A percentile compares a stretch with the other conserved stretches of the same genome.
Conservation (phyloP, 441 rosid genomes). For the Erodium moschatum region DNA sequence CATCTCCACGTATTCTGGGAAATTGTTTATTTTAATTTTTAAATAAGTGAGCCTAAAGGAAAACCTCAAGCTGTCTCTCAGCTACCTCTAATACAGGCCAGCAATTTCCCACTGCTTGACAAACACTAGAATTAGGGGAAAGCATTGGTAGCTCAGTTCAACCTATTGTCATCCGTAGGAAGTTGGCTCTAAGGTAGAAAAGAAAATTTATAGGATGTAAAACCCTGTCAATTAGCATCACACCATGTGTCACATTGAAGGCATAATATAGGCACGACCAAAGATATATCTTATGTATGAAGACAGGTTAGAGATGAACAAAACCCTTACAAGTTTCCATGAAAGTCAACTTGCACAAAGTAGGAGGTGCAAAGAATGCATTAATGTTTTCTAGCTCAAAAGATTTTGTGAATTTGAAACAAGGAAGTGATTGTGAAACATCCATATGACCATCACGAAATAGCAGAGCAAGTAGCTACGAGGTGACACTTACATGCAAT, state of each 20-base stretch:
- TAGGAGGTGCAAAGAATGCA: not conserved
- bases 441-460: not conserved
- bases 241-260: not conserved
- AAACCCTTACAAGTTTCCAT: not conserved
- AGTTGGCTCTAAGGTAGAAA: not conserved
- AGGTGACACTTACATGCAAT: conserved; percentile 61
- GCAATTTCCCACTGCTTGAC: not conserved
- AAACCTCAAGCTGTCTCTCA: not conserved
- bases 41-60: not conserved
- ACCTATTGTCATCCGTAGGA: not conserved
- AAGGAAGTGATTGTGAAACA: not conserved
- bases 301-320: not conserved
- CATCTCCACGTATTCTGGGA: not conserved
- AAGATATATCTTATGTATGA: not conserved
- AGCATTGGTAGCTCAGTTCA: conserved; percentile 7
- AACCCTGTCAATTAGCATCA: not conserved
- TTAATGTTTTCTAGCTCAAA: not conserved
- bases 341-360: not conserved
- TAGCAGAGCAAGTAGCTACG: conserved; percentile 12
- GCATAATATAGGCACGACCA: not conserved
- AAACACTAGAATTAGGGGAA: not conserved
- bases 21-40: not conserved
- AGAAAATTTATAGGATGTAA: not conserved
- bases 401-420: not conserved
- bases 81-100: conserved; percentile 2